Base-by-base conservation (phyloP, 2,329 filamentous ascomycete species). In the Sclerotinia minor region DNA sequence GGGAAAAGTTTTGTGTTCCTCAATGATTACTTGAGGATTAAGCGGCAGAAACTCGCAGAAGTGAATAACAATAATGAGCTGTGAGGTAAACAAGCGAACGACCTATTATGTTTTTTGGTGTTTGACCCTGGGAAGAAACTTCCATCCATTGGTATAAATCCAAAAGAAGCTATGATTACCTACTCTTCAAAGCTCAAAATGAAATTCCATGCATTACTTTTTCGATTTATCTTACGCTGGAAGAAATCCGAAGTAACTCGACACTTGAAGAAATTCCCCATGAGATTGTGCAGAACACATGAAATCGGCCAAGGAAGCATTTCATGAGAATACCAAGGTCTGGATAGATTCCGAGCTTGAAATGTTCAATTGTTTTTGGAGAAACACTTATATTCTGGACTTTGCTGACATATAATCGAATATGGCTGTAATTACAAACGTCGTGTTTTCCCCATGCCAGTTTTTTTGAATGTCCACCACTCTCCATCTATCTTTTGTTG, bases 201-300 rank as follows among this genome's bases (percentile, higher is more conserved):
- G 35, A 38, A 38, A 2, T 38, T 13, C 35, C 13, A 13, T 38
- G 9, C 13, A 38, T 13, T 38, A 13, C n/a, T 38, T 11, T 38
- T 38, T 13, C 11, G 1, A 38, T 13, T 38, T 11, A 38, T 13
- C 11, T 38, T 4, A 0, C 15, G 6, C 13, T 6, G 0, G 24
- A n/a, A 32, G 19, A 11, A 17, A 17, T 5, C 17, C 0, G 24
- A 60, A 60, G 9, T 2, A 5, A 47, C 9, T 47, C 2, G 17
- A 47, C 32, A n/a, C 9, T 5, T 3, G 3, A 13, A 2, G 26
- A 45, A n/a, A 45, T 45, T 47, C 38, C 26, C 35, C 35, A 1
- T 3, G 15, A 41, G 7, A 58, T 21, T 58, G 13, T 44, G 26
- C 11, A 24, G 47, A 1, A 50, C 47, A 24, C 11, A 50, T 24